A percentile compares a stretch with the other conserved stretches of the same genome.
Conservation (phyloP, 2,329 filamentous ascomycete genomes). For the Teratosphaeria destructans region DNA sequence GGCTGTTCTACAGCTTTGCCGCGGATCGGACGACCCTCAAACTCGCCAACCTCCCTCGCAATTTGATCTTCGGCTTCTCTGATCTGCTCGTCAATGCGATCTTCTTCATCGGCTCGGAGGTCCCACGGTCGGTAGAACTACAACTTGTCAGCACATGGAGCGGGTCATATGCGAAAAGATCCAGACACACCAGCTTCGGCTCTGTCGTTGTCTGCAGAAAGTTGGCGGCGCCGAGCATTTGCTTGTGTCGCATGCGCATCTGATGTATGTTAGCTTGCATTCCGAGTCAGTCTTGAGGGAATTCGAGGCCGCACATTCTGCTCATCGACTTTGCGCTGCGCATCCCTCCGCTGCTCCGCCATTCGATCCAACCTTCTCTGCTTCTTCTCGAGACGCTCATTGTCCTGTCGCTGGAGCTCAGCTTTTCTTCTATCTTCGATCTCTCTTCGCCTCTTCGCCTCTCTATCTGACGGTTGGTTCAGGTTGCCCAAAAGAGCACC, state of each 20-base stretch:
- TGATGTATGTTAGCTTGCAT: neutral
- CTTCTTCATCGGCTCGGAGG: constrained; percentile 57
- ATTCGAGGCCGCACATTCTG: constrained; percentile 51
- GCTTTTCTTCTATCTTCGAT: constrained; percentile 66
- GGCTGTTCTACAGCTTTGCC: neutral
- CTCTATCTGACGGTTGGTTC: constrained; percentile 37
- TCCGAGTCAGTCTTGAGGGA: neutral
- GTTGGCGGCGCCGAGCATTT: constrained; percentile 59
- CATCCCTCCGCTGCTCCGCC: constrained; percentile 43
- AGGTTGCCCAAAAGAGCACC: constrained; percentile 41
- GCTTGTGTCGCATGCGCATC: constrained; percentile 65
- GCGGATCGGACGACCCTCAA: constrained; percentile 31
- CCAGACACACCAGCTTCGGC: constrained; percentile 59
- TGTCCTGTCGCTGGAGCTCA: constrained; percentile 54
- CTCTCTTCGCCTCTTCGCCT: constrained; percentile 71
- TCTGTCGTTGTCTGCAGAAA: constrained; percentile 62
- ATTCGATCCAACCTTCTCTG: constrained; percentile 52
- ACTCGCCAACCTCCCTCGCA: constrained; percentile 54
- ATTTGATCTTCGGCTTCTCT: constrained; percentile 54
- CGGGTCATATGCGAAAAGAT: no score
- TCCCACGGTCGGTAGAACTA: constrained; percentile 86
- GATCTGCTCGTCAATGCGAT: constrained; percentile 60
- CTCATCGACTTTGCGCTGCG: constrained; percentile 67
- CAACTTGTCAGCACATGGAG: constrained; percentile 8
- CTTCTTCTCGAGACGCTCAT: constrained; percentile 58